Conservation (phyloP, 495 filamentous ascomycete genomes). For the Neurospora sublineolata region DNA sequence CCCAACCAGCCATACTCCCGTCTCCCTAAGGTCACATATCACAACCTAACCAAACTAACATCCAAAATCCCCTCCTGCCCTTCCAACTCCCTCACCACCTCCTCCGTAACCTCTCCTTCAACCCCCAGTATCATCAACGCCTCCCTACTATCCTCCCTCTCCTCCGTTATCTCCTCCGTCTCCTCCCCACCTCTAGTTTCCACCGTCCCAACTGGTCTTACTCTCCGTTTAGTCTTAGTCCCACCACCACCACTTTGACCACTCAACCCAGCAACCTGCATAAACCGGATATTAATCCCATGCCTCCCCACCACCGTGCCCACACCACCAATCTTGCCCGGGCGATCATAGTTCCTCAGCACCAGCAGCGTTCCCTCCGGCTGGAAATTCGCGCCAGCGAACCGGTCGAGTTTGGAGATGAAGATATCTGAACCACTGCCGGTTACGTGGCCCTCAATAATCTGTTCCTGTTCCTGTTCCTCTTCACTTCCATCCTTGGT, state of each 20-base stretch:
- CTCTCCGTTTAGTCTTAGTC: background rate
- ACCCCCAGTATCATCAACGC: conserved; percentile 66
- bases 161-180: conserved; percentile 11
- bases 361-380: conserved; percentile 55
- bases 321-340: conserved; percentile 63
- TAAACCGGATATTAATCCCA: conserved; percentile 58
- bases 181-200: conserved; percentile 9
- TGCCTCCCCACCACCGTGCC: conserved; percentile 49
- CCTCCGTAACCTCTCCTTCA: conserved; percentile 41
- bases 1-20: background rate
- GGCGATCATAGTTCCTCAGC: conserved; percentile 59
- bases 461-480: conserved; percentile 39
- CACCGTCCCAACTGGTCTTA: background rate
- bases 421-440: conserved; percentile 43
- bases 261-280: conserved; percentile 49
- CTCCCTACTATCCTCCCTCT: conserved; percentile 31
- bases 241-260: conserved; percentile 3
- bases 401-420: conserved; percentile 55
- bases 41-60: conserved; percentile 48
- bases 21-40: background rate
- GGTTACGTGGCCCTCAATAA: conserved; percentile 55
- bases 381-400: conserved; percentile 46
- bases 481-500: conserved; percentile 16
- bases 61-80: conserved; percentile 49
- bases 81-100: conserved; percentile 43